These are phyloP conservation scores for Sanghuangporus baumii DNA, from an alignment of 1,284 basidiomycete genomes.

Conservation along the genomic window DNA sequence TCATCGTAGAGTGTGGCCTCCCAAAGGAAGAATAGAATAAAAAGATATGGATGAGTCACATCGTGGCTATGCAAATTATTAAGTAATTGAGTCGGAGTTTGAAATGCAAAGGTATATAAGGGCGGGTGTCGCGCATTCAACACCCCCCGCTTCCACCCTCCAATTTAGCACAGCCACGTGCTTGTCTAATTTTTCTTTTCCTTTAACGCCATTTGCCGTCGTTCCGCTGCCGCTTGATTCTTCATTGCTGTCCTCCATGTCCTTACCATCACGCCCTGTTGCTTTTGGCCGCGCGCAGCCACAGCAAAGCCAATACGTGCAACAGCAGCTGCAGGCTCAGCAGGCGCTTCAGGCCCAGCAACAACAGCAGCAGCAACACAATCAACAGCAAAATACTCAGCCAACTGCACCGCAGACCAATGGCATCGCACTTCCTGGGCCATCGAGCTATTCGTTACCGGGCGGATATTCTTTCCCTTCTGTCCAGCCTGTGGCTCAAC, in stretches of 20 bases:
- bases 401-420: slow-evolving; percentile 38
- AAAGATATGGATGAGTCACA: not conserved
- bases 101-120: slow-evolving; percentile 30
- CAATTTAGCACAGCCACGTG: slow-evolving; percentile 29
- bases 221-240: not conserved
- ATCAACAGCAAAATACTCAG: slow-evolving; percentile 42
- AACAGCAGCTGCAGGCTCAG: slow-evolving; percentile 32
- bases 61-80: not conserved
- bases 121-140: slow-evolving; percentile 12
- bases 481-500: slow-evolving; percentile 29
- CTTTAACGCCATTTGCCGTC: not conserved
- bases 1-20: not conserved
- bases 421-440: slow-evolving; percentile 28
- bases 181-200: slow-evolving; percentile 17
- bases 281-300: slow-evolving; percentile 62
- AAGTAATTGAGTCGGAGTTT: slow-evolving; percentile 26
- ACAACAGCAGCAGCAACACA: slow-evolving; percentile 24
- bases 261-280: slow-evolving; percentile 71
- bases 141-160: slow-evolving; percentile 19
- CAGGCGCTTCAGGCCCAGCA: slow-evolving; percentile 29
- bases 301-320: slow-evolving; percentile 39
- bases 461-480: slow-evolving; percentile 23
- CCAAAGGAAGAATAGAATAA: not conserved
- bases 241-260: slow-evolving; percentile 37
- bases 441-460: slow-evolving; percentile 38